Percentiles rank a stretch among this genome's conserved stretches.
These are phyloP conservation scores for Fusarium hostae DNA, from an alignment of 2,329 filamentous ascomycete species.

Conservation along the genomic window DNA sequence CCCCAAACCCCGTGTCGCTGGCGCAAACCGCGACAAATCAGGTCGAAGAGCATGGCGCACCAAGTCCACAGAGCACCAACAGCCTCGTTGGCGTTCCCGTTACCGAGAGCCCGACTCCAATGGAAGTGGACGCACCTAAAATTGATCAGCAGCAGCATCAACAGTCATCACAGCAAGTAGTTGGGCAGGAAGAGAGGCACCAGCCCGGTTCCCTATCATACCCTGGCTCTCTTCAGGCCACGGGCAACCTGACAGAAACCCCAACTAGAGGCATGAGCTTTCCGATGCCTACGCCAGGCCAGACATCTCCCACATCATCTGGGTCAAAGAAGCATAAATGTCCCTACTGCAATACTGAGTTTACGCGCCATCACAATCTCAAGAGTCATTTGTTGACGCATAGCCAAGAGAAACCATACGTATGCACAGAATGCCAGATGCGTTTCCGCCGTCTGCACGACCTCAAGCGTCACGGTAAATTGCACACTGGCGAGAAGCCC, in stretches of 20 bases:
- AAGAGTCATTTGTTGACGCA: slow-evolving; percentile 98
- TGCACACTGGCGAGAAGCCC: slow-evolving; percentile 95
- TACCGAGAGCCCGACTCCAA: slow-evolving; percentile 62
- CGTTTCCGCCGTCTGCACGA: slow-evolving; percentile 94
- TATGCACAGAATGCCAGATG: slow-evolving; percentile 92
- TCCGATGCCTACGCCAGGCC: slow-evolving; percentile 61
- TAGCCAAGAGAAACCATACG: slow-evolving; percentile 97
- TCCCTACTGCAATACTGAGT: slow-evolving; percentile 95
- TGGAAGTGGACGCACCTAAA: slow-evolving; percentile 61
- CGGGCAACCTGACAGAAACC: slow-evolving; percentile 56
- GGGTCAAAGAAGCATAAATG: slow-evolving; percentile 91
- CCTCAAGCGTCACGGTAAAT: slow-evolving; percentile 93
- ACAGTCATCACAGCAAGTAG: slow-evolving; percentile 52
- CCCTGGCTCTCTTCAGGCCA: slow-evolving; percentile 61
- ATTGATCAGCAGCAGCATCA: slow-evolving; percentile 46
- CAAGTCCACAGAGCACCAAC: slow-evolving; percentile 57
- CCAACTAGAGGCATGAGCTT: slow-evolving; percentile 66
- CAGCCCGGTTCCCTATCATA: slow-evolving; percentile 65
- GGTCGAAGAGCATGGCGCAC: slow-evolving; percentile 54
- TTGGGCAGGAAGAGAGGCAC: slow-evolving; percentile 62
- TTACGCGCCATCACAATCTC: slow-evolving; percentile 95
- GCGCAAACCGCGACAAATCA: slow-evolving; percentile 49
- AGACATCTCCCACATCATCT: slow-evolving; percentile 67
- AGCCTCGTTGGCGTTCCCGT: slow-evolving; percentile 57
- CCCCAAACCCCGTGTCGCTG: slow-evolving; percentile 49